Conservation (phyloP, 306 rosid genomes). For the Cicer arietinum region DNA sequence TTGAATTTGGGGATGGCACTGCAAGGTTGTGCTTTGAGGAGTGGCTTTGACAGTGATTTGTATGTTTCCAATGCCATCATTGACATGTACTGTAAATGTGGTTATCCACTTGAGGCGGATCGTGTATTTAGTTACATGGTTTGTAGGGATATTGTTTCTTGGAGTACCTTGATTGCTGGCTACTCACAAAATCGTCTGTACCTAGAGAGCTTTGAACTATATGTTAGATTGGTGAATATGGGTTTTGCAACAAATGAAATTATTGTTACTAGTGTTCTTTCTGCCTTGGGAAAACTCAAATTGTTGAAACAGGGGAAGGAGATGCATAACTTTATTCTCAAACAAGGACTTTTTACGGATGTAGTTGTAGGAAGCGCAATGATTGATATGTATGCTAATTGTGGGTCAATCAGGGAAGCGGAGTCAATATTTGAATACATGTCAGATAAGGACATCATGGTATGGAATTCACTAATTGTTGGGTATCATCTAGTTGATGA, state of each 20-base stretch:
- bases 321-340: conserved; percentile 51
- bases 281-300: conserved; percentile 53
- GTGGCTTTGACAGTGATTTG: conserved; percentile 52
- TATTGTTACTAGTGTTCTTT: conserved; percentile 48
- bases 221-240: conserved; percentile 44
- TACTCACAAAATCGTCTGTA: conserved; percentile 52
- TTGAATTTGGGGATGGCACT: conserved; percentile 50
- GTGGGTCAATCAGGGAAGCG: conserved; percentile 55
- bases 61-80: conserved; percentile 54
- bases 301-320: conserved; percentile 55
- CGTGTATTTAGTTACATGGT: conserved; percentile 44
- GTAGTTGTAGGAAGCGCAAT: conserved; percentile 50
- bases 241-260: conserved; percentile 50
- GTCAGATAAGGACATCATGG: conserved; percentile 43
- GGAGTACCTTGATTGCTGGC: conserved; percentile 54
- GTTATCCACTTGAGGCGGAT: conserved; percentile 44
- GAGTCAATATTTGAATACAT: conserved; percentile 42
- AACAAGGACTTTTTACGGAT: conserved; percentile 45
- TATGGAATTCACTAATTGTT: conserved; percentile 57
- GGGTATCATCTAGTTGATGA: conserved; percentile 51
- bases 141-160: conserved; percentile 52
- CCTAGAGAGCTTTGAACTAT: conserved; percentile 42
- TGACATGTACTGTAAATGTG: conserved; percentile 59
- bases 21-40: conserved; percentile 54
- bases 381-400: conserved; percentile 57